Evolutionary conservation across 2,329 filamentous ascomycete species (phyloP).

Genomic region (Ascochyta fabae): DNA sequence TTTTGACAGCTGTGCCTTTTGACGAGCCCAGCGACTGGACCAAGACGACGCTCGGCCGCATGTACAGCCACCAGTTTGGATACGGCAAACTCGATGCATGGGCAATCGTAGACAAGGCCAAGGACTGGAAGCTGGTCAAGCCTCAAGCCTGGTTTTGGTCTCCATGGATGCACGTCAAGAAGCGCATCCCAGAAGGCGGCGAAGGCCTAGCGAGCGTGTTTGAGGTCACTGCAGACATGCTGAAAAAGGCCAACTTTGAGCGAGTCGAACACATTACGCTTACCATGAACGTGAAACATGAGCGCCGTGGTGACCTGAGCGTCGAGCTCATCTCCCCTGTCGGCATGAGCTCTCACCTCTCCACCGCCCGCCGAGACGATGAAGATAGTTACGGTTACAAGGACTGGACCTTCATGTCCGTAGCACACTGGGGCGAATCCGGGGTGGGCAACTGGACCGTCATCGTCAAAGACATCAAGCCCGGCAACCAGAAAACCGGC

Average conservation of each 20-base stretch:
- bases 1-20: slow-evolving; percentile 83
- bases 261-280: slow-evolving; percentile 93
- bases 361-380: slow-evolving; percentile 76
- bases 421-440: slow-evolving; percentile 93
- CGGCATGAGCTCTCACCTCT: slow-evolving; percentile 82
- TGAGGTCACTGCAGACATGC: slow-evolving; percentile 79
- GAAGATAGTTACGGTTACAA: slow-evolving; percentile 72
- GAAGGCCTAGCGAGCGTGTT: slow-evolving; percentile 80
- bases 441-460: slow-evolving; percentile 91
- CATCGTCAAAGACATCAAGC: slow-evolving; percentile 79
- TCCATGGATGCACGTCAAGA: slow-evolving; percentile 90
- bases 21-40: slow-evolving; percentile 83
- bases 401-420: slow-evolving; percentile 99
- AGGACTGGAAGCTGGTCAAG: slow-evolving; percentile 86
- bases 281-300: slow-evolving; percentile 95
- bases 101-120: slow-evolving; percentile 82
- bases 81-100: slow-evolving; percentile 95
- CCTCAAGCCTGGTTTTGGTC: slow-evolving; percentile 95
- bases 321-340: slow-evolving; percentile 88
- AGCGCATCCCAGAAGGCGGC: slow-evolving; percentile 83
- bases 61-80: slow-evolving; percentile 93
- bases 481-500: slow-evolving; percentile 75
- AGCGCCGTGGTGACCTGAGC: slow-evolving; percentile 85
- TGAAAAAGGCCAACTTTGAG: slow-evolving; percentile 81
- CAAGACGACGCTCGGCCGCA: slow-evolving; percentile 77